Evolutionary conservation across 2,329 filamentous ascomycete genomes (phyloP), one percentile per base, ranked within the genome.

Genomic region (Nothopassalora personata): DNA sequence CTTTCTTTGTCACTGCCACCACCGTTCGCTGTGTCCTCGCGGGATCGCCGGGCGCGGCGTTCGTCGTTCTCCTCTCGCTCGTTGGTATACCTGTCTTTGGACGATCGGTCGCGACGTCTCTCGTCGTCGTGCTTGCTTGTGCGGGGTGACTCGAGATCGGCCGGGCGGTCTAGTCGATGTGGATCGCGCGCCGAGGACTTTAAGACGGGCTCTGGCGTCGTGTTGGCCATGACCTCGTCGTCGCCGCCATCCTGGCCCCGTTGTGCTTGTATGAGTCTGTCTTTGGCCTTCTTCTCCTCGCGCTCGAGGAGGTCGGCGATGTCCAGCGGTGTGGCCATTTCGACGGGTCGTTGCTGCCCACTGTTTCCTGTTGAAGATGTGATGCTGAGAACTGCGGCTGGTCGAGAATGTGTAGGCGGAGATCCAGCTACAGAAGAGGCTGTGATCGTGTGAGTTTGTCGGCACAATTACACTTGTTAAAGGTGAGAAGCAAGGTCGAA

Each of bases 1-100:
- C 71, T 75, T 63, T 67, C 70, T 51, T 61, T 66, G 53, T 75
- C 73, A 66, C 71, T 72, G 55, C 70, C 72, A 64, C 70, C 72
- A 64, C 74, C 73, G 64, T 73, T 68, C 66, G 64, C 69, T 54
- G 60, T 69, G 45, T 69, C 66, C 55, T 64, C 69, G 66, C 60
- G 62, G 57, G 65, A 64, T 51, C 72, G 68, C 47, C 74, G 71
- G 46, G 70, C 62, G 39, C 69, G 68, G 47, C 73, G 71, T 51
- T 73, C 64, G 56, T 71, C 67, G 57, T 72, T 69, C 62, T 70
- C 64, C 54, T 73, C 70, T 55, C 70, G 67, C 62, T 73, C 69
- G 54, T 67, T 70, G 59, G 58, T 61, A 59, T 71, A 71, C 62
- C 61, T 67, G 62, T 68, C 57, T 45, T 58, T 59, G 50, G 58